A percentile compares a stretch with the other conserved stretches of the same genome.
phyloP scores from a whole-genome alignment of 2,329 filamentous ascomycete genomes.

The Myriosclerotinia duriaeana region DNA sequence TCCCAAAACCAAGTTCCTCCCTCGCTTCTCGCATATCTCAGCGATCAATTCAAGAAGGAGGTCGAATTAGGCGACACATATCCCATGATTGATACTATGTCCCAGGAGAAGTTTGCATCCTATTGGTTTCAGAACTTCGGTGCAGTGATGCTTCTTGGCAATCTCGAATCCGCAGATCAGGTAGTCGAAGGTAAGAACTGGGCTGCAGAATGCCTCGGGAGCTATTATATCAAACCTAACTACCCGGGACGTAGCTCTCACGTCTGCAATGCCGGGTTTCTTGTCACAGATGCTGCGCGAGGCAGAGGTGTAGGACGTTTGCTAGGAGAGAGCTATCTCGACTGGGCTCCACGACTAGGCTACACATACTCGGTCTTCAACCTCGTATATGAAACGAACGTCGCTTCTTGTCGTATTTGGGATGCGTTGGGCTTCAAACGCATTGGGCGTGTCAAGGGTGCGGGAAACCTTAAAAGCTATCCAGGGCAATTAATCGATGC shows the following conservation, averaged over 20 bases:
- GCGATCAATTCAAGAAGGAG: conserved; percentile 66
- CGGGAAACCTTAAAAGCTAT: conserved; percentile 52
- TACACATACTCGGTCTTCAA: conserved; percentile 76
- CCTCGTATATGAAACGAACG: conserved; percentile 72
- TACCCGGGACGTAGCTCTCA: conserved; percentile 73
- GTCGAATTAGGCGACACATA: conserved; percentile 74
- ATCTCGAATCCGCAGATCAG: conserved; percentile 55
- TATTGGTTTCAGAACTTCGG: conserved; percentile 76
- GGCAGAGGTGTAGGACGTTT: conserved; percentile 56
- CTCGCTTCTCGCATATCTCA: conserved; percentile 62
- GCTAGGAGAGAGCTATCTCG: conserved; percentile 57
- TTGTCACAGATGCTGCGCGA: conserved; percentile 55
- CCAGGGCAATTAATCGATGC: conserved; percentile 55
- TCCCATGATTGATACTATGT: conserved; percentile 64
- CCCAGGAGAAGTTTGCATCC: conserved; percentile 59
- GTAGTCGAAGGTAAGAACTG: conserved; percentile 56
- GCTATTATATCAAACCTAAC: conserved; percentile 73
- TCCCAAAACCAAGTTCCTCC: conserved; percentile 60
- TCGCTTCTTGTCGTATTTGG: conserved; percentile 71
- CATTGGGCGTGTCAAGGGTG: conserved; percentile 63
- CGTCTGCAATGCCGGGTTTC: conserved; percentile 65
- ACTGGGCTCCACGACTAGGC: conserved; percentile 58
- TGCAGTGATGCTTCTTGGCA: conserved; percentile 68
- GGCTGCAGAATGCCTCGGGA: conserved; percentile 65
- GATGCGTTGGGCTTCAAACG: conserved; percentile 72